These are phyloP conservation scores for Arabidopsis suecica DNA, from an alignment of 345 rosid genomes.

Conservation along the genomic window DNA sequence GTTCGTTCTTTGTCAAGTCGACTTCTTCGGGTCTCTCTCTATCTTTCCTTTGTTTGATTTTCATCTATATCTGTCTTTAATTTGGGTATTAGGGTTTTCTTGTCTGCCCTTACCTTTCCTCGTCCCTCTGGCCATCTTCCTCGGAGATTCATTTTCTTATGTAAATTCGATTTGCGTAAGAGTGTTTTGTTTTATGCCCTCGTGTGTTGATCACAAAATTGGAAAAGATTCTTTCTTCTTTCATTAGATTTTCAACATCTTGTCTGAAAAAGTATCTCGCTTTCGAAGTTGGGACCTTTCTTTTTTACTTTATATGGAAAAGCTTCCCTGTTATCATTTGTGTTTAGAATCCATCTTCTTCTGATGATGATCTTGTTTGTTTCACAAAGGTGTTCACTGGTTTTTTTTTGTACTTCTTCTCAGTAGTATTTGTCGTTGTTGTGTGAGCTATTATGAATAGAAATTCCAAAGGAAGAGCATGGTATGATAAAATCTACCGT, in stretches of 20 bases:
- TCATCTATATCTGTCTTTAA: constrained; percentile 2
- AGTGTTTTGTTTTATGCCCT: background rate
- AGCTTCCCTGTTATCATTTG: constrained; percentile 12
- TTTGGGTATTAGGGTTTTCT: constrained; percentile 24
- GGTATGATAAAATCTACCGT: constrained; percentile 71
- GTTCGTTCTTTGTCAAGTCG: constrained; percentile 35
- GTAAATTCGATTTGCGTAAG: constrained; percentile 14
- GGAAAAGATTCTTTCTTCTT: constrained; percentile 12
- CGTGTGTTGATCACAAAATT: constrained; percentile 32
- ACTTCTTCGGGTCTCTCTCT: constrained; percentile 29
- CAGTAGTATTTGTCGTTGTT: constrained; percentile 8
- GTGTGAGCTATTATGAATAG: constrained; percentile 59
- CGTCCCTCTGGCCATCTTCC: background rate
- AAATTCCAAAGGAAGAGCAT: constrained; percentile 56
- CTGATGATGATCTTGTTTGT: constrained; percentile 15
- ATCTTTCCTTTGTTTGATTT: constrained; percentile 17
- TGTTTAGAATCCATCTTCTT: background rate
- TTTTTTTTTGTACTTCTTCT: constrained; percentile 12
- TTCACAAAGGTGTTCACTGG: background rate
- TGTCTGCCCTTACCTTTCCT: background rate
- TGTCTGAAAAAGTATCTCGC: constrained; percentile 18
- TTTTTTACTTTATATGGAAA: constrained; percentile 1
- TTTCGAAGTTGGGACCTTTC: constrained; percentile 22
- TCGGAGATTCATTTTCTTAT: constrained; percentile 1
- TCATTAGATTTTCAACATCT: background rate